Evolutionary conservation across 768 basidiomycete species (phyloP).

Genomic region (Podaxis sp.): DNA sequence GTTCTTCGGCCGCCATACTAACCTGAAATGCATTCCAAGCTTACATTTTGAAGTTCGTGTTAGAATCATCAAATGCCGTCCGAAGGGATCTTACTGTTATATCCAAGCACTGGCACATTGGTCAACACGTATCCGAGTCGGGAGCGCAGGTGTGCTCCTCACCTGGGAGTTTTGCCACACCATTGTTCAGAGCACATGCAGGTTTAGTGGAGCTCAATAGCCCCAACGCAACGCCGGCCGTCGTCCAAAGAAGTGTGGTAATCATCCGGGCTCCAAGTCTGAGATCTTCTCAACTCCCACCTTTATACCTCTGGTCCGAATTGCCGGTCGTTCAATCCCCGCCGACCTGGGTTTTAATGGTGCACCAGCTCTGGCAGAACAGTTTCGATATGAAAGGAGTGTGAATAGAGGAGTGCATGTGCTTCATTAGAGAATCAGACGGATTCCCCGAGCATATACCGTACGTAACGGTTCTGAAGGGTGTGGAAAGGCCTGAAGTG

Average conservation of each 20-base stretch:
- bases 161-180: constrained; percentile 38
- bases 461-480: neutral
- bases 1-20: constrained; percentile 23
- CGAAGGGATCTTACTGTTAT: constrained; percentile 48
- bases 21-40: constrained; percentile 72
- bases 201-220: constrained; percentile 14
- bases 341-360: neutral
- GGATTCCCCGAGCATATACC: constrained; percentile 21
- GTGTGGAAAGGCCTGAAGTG: neutral
- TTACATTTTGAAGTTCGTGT: constrained; percentile 19
- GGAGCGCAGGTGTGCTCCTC: constrained; percentile 13
- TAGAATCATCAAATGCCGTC: neutral
- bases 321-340: neutral
- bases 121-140: neutral
- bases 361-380: neutral
- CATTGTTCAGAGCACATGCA: constrained; percentile 28
- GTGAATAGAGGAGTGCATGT: neutral
- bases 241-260: constrained; percentile 19
- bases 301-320: neutral
- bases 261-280: constrained; percentile 18
- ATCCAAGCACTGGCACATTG: constrained; percentile 50
- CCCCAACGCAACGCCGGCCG: constrained; percentile 18
- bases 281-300: neutral
- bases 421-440: neutral
- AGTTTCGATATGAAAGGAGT: neutral